phyloP scores from a whole-genome alignment of 805 yeast genomes.

The Starmera pachycereana region DNA sequence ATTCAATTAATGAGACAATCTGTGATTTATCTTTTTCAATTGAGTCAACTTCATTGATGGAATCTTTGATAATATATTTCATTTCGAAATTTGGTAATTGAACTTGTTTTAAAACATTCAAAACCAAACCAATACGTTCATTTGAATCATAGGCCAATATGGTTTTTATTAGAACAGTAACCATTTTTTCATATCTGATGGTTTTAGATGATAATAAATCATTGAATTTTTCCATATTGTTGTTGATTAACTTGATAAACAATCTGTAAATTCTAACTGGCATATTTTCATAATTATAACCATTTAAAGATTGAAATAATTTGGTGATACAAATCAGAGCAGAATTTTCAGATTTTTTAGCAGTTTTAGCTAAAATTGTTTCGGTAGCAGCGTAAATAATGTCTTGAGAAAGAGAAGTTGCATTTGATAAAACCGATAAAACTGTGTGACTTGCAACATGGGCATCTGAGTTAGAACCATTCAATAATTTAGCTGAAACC shows the following conservation, averaged over 20 bases:
- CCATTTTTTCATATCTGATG: slow-evolving; percentile 28
- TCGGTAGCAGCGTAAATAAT: slow-evolving; percentile 52
- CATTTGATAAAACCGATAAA: slow-evolving; percentile 65
- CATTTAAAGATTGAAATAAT: slow-evolving; percentile 36
- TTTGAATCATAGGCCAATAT: slow-evolving; percentile 32
- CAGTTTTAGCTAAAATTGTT: slow-evolving; percentile 41
- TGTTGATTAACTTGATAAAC: slow-evolving; percentile 18
- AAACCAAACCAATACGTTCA: slow-evolving; percentile 21
- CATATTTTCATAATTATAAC: slow-evolving; percentile 29
- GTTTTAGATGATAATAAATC: slow-evolving; percentile 19
- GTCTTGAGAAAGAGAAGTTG: slow-evolving; percentile 50
- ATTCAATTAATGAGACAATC: slow-evolving; percentile 29
- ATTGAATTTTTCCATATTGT: slow-evolving; percentile 14
- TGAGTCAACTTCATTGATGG: slow-evolving; percentile 24
- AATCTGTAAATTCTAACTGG: slow-evolving; percentile 27
- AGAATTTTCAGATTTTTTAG: slow-evolving; percentile 28
- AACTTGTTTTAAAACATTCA: slow-evolving; percentile 24
- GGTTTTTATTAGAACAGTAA: slow-evolving; percentile 34
- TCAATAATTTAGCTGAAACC: slow-evolving; percentile 43
- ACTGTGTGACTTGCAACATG: slow-evolving; percentile 81
- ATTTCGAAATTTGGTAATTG: slow-evolving; percentile 26
- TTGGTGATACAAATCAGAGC: slow-evolving; percentile 39
- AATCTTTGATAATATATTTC: slow-evolving; percentile 27
- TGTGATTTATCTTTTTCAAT: slow-evolving; percentile 27
- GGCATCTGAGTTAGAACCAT: slow-evolving; percentile 41